phyloP scores from a whole-genome alignment of 179 eudicot species.

The Silene coronaria region DNA sequence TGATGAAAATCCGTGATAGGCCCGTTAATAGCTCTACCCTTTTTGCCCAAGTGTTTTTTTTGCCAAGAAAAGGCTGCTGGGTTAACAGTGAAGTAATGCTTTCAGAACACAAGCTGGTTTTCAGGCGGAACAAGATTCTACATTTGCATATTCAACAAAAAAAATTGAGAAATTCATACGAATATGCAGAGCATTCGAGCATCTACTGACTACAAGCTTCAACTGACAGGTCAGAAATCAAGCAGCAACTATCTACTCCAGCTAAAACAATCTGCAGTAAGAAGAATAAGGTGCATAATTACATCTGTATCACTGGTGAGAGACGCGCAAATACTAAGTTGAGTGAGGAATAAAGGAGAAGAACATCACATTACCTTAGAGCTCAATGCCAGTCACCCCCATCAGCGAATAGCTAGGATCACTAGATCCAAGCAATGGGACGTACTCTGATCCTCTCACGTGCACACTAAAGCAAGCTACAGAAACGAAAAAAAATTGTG shows the following conservation, averaged over 20 bases:
- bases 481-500: conserved; percentile 13
- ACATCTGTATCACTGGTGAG: background rate
- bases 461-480: conserved; percentile 91
- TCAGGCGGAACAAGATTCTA: background rate
- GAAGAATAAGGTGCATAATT: background rate
- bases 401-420: conserved; percentile 53
- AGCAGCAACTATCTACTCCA: background rate
- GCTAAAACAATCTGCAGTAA: background rate
- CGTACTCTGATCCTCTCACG: conserved; percentile 90
- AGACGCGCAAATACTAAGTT: background rate
- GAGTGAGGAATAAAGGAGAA: background rate
- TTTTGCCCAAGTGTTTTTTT: no score
- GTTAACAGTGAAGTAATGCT: background rate
- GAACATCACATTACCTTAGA: conserved; percentile 25
- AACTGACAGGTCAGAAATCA: background rate
- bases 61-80: no score
- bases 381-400: conserved; percentile 54
- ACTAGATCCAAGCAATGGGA: conserved; percentile 63
- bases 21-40: no score
- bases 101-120: background rate
- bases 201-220: background rate
- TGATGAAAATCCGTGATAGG: no score
- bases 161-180: background rate
- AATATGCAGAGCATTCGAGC: background rate
- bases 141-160: background rate